Percentiles rank a stretch among this genome's conserved stretches.
Conservation (phyloP, 192 early-diverging fungal genomes). For the Martensiomyces pterosporus region DNA sequence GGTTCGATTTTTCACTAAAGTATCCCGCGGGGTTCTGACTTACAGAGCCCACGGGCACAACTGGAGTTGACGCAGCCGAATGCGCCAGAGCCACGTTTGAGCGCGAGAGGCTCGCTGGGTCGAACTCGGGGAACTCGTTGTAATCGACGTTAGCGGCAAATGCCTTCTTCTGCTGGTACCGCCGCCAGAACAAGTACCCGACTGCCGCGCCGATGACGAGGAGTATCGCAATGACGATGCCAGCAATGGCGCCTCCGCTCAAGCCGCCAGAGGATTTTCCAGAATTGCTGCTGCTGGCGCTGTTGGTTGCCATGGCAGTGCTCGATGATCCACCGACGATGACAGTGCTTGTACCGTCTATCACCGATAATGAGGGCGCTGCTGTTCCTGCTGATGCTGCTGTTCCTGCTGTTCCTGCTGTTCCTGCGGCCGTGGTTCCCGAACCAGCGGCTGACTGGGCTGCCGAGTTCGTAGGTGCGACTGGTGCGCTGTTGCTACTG, state of each 20-base stretch:
- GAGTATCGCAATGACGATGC: constrained; percentile 26
- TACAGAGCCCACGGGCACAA: constrained; percentile 1
- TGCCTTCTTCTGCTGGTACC: constrained; percentile 25
- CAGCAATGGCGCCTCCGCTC: constrained; percentile 42
- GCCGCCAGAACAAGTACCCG: constrained; percentile 32
- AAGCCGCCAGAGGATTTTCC: constrained; percentile 4
- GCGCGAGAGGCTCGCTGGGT: constrained; percentile 12
- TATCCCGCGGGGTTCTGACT: background rate
- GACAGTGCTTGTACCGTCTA: too few relatives aligned
- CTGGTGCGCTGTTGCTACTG: too few relatives aligned
- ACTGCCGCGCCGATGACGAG: constrained; percentile 12
- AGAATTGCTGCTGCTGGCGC: too few relatives aligned
- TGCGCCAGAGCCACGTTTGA: constrained; percentile 2
- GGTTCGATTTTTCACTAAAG: background rate
- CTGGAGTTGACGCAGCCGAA: constrained; percentile 2
- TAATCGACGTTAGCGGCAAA: constrained; percentile 35
- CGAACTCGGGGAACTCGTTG: constrained; percentile 48
- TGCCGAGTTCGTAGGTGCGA: too few relatives aligned
- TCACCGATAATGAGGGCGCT: too few relatives aligned
- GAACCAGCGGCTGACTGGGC: too few relatives aligned
- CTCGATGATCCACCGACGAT: too few relatives aligned
- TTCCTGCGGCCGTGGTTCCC: too few relatives aligned
- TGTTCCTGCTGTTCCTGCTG: too few relatives aligned
- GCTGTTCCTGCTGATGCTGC: too few relatives aligned
- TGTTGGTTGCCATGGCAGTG: too few relatives aligned